phyloP scores from a whole-genome alignment of 257 asterid species.

The Fraxinus quadrangulata region DNA sequence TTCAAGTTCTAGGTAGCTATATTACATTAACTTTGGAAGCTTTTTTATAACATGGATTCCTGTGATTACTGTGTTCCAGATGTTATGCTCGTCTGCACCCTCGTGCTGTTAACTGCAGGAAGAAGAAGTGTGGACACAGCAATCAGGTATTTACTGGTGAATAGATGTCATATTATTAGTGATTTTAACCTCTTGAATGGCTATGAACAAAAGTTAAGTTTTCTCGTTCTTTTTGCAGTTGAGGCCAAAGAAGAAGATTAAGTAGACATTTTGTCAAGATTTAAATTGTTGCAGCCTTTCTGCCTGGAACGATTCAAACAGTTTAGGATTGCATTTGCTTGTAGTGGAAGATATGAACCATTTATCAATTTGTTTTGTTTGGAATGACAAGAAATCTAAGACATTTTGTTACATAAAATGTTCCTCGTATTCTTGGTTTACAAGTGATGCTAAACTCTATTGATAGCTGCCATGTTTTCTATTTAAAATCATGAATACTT shows the following conservation, averaged over 20 bases:
- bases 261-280: slow-evolving; percentile 38
- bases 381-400: slow-evolving; percentile 3
- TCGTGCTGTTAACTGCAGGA: slow-evolving; percentile 69
- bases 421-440: background rate
- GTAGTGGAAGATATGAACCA: slow-evolving; percentile 8
- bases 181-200: background rate
- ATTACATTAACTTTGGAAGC: background rate
- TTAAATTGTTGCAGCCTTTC: background rate
- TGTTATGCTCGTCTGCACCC: slow-evolving; percentile 72
- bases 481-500: too few species aligned
- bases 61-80: slow-evolving; percentile 27
- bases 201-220: background rate
- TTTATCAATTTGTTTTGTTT: slow-evolving; percentile 4
- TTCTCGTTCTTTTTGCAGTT: slow-evolving; percentile 35
- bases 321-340: background rate
- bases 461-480: too few species aligned
- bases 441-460: background rate
- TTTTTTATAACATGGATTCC: background rate
- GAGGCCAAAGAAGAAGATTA: slow-evolving; percentile 79
- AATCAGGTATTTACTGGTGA: slow-evolving; percentile 43
- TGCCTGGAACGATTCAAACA: background rate
- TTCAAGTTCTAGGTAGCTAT: too few species aligned
- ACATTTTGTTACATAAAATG: background rate
- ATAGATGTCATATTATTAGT: background rate
- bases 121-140: slow-evolving; percentile 72